A percentile compares a stretch with the other conserved stretches of the same genome.
phyloP scores from a whole-genome alignment of 1,139 yeast species.

The Casaregolazyma suthepensis region DNA sequence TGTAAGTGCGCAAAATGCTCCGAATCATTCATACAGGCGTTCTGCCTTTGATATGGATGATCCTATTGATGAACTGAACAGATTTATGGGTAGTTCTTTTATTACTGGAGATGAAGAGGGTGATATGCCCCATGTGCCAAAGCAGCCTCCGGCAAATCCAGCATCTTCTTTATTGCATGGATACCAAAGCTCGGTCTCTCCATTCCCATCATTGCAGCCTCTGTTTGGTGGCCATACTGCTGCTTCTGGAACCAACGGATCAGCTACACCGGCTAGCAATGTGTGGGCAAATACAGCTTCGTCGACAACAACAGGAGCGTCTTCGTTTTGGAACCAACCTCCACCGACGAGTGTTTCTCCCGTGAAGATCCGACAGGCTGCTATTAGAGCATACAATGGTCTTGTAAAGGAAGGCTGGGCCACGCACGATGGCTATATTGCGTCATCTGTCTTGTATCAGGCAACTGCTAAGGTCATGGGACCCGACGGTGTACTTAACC shows the following conservation, averaged over 20 bases:
- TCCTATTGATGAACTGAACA: slow-evolving; percentile 20
- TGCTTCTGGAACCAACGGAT: not conserved
- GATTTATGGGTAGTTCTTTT: slow-evolving; percentile 23
- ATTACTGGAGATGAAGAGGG: slow-evolving; percentile 21
- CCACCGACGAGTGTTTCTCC: not conserved
- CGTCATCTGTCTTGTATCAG: slow-evolving; percentile 31
- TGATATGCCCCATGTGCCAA: slow-evolving; percentile 7
- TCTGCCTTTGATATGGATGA: slow-evolving; percentile 10
- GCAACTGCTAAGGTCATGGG: slow-evolving; percentile 24
- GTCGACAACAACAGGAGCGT: not conserved
- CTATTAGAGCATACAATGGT: slow-evolving; percentile 24
- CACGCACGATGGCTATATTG: slow-evolving; percentile 31
- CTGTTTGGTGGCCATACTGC: slow-evolving; percentile 1
- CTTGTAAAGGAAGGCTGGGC: slow-evolving; percentile 23
- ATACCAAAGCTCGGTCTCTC: not conserved
- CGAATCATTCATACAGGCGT: not conserved
- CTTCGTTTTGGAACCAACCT: slow-evolving; percentile 9
- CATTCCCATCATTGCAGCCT: slow-evolving; percentile 3
- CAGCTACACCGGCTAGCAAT: not conserved
- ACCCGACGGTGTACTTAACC: slow-evolving; percentile 19
- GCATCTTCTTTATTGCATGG: not conserved
- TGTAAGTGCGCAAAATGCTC: not conserved
- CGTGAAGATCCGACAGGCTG: slow-evolving; percentile 22
- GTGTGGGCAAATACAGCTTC: slow-evolving; percentile 10
- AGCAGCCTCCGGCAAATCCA: not conserved